Percentiles rank a stretch among this genome's conserved stretches.
Evolutionary conservation across 441 rosid species (phyloP).

Genomic region (Adansonia gregorii): DNA sequence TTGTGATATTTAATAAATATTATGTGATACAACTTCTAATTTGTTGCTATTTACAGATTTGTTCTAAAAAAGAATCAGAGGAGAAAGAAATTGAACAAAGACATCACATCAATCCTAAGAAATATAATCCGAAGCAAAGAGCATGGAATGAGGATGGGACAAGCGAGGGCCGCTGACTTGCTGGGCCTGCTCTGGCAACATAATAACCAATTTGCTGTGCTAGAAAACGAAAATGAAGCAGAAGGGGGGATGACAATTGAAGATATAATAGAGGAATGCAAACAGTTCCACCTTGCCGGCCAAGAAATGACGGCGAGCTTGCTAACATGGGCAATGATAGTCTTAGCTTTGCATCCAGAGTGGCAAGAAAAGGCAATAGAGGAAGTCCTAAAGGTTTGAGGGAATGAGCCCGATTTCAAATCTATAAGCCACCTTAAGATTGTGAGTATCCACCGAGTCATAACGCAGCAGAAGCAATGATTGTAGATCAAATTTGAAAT

Average conservation of each 20-base stretch:
- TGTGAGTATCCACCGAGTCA: conserved; percentile 30
- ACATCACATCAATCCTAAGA: conserved; percentile 44
- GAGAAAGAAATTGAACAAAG: conserved; percentile 39
- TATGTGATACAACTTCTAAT: not conserved
- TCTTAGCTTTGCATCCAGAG: conserved; percentile 56
- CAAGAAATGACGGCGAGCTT: conserved; percentile 57
- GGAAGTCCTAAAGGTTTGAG: conserved; percentile 44
- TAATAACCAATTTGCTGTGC: conserved; percentile 28
- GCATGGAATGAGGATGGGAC: conserved; percentile 36
- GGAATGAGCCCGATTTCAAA: conserved; percentile 39
- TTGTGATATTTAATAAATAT: not conserved
- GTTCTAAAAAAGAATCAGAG: conserved; percentile 52
- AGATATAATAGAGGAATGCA: conserved; percentile 58
- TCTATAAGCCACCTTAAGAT: conserved; percentile 46
- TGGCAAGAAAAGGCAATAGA: conserved; percentile 62
- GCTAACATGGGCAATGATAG: conserved; percentile 48
- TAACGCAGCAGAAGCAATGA: not conserved
- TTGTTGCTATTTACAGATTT: conserved; percentile 35
- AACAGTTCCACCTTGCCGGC: conserved; percentile 53
- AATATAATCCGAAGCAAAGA: conserved; percentile 40
- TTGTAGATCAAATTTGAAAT: not conserved
- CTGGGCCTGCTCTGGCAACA: conserved; percentile 47
- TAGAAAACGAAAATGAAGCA: conserved; percentile 27
- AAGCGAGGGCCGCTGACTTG: conserved; percentile 43
- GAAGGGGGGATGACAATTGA: conserved; percentile 39